Conservation (phyloP, 2,329 filamentous ascomycete genomes). For the Ciborinia camelliae region DNA sequence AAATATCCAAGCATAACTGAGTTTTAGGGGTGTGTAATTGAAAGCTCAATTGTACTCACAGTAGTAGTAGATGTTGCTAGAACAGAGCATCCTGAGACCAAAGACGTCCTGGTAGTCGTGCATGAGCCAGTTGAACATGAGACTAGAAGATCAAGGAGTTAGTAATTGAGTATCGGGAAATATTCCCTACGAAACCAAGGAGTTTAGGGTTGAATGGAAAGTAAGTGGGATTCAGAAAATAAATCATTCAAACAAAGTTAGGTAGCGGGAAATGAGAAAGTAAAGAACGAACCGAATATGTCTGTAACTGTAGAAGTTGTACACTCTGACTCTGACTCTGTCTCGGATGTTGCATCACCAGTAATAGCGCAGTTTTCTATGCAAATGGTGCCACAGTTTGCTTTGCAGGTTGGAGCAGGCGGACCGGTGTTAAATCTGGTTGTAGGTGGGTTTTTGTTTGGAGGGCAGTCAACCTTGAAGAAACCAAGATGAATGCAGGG, state of each 20-base stretch:
- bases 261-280: not conserved
- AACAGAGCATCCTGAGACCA: not conserved
- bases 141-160: not conserved
- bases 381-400: not conserved
- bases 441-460: not conserved
- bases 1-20: too few species aligned
- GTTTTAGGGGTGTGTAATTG: too few species aligned
- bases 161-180: not conserved
- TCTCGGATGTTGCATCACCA: not conserved
- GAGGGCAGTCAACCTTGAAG: not conserved
- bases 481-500: not conserved
- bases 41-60: not conserved
- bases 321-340: not conserved
- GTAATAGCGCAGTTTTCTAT: not conserved
- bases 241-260: not conserved
- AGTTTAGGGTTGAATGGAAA: too few species aligned
- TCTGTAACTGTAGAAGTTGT: slow-evolving; percentile 2
- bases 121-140: not conserved
- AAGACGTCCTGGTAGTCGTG: not conserved
- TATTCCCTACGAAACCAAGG: not conserved
- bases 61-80: not conserved
- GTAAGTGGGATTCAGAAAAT: not conserved
- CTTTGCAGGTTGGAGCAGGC: not conserved
- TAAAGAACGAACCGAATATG: not conserved
- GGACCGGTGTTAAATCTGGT: not conserved